These are phyloP conservation scores for Brettanomyces custersianus DNA, from an alignment of 805 yeast genomes.

Conservation along the genomic window DNA sequence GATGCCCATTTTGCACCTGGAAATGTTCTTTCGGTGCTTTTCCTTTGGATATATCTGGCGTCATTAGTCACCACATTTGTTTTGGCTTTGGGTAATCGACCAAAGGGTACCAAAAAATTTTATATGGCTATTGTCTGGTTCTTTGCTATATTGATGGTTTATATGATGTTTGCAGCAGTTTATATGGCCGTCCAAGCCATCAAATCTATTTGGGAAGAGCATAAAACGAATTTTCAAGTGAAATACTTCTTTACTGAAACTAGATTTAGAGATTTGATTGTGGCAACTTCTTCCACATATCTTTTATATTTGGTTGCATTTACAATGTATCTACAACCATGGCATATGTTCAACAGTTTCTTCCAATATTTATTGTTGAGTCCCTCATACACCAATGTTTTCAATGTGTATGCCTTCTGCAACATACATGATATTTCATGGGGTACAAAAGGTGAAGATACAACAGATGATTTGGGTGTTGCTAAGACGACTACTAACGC, in stretches of 20 bases:
- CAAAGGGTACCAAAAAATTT: slow-evolving; percentile 77
- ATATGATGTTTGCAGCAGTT: slow-evolving; percentile 82
- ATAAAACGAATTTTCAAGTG: slow-evolving; percentile 32
- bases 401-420: slow-evolving; percentile 92
- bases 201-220: slow-evolving; percentile 27
- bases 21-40: slow-evolving; percentile 63
- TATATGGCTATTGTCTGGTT: slow-evolving; percentile 67
- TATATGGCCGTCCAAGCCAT: slow-evolving; percentile 63
- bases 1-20: slow-evolving; percentile 65
- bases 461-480: slow-evolving; percentile 69
- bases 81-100: slow-evolving; percentile 87
- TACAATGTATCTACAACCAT: slow-evolving; percentile 76
- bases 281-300: slow-evolving; percentile 83
- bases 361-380: slow-evolving; percentile 73
- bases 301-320: slow-evolving; percentile 73
- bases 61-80: slow-evolving; percentile 81
- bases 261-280: slow-evolving; percentile 76
- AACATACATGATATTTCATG: slow-evolving; percentile 94
- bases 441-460: slow-evolving; percentile 89
- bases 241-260: slow-evolving; percentile 49
- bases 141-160: slow-evolving; percentile 83
- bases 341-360: slow-evolving; percentile 86
- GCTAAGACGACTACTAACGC: slow-evolving; percentile 47
- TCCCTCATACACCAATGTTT: slow-evolving; percentile 85
- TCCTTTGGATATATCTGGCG: slow-evolving; percentile 78